Base-by-base conservation (phyloP, 129 eudicot genomes). In the Lactuca sativa region DNA sequence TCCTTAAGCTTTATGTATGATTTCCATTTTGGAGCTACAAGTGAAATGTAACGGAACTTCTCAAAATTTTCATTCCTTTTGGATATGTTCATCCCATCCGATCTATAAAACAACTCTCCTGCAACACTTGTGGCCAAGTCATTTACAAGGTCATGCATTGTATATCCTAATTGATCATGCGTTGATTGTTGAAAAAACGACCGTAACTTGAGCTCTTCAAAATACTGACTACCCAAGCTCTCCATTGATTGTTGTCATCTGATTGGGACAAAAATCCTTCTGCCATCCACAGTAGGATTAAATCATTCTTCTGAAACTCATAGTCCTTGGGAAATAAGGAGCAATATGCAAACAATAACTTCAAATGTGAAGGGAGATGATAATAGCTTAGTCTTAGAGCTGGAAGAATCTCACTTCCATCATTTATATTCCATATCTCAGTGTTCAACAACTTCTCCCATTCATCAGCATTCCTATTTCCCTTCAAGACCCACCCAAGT, bases 281-380 rank as follows among this genome's bases (percentile, higher is more conserved):
- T 2, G 49, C 49, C 49, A 81, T 75, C 85, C 85, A 80, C 12
- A 64, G 8, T n/a, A 56, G 5, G 18, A 75, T 17, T 31, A 70
- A 16, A 51, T 64, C 40, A 0, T 59, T 3, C 66, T 44, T 64
- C 36, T 75, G 74, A 56, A 80, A 75, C 13, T 37, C 74, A 34
- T 33, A 74, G 31, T 37, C 73, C 52, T 53, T 78, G 3, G 77
- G 73, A 58, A 62, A 81, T 7, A 81, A 4, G 13, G 85, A 66
- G 58, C 81, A 81, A 17, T 62, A 80, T 3, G 72, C 70, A 47
- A 81, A 81, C 13, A 43, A 43, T 3, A 18, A 48, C 69, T 65
- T 75, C 17, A 81, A 43, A 17, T 75, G 69, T 1, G 70, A 44
- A 57, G 75, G 70, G 4, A 81, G 74, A 49, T 81, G 60, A 60